Evolutionary conservation across 371 early-diverging fungal genomes (phyloP).

Genomic region (Mortierella sp.): DNA sequence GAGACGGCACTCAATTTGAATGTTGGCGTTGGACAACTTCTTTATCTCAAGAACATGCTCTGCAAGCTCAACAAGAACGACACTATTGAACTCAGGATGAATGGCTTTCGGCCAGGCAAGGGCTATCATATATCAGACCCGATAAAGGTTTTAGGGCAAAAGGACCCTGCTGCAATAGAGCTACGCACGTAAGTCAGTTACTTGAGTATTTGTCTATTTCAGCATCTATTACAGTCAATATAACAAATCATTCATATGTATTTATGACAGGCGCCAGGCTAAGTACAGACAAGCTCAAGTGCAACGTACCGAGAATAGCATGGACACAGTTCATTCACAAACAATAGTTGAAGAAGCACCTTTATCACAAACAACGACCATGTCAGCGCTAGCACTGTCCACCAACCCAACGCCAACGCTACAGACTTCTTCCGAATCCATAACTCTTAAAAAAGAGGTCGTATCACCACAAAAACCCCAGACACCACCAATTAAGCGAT

Average conservation of each 20-base stretch:
- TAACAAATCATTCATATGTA: background rate
- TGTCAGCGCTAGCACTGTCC: background rate
- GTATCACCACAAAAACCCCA: background rate
- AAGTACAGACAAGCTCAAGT: background rate
- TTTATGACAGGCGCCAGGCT: background rate
- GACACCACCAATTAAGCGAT: background rate
- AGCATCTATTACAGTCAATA: too few species aligned
- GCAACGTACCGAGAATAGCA: background rate
- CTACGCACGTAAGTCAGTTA: conserved; percentile 16
- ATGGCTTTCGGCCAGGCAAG: conserved; percentile 15
- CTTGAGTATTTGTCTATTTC: background rate
- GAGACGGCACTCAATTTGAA: background rate
- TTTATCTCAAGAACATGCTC: conserved; percentile 31
- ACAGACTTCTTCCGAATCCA: background rate
- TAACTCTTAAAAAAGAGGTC: background rate
- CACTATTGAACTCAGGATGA: conserved; percentile 27
- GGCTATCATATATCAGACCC: conserved; percentile 16
- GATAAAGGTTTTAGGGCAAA: background rate
- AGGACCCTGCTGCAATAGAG: conserved; percentile 6
- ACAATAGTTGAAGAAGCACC: background rate
- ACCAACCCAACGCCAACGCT: background rate
- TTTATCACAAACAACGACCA: background rate
- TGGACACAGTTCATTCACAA: background rate
- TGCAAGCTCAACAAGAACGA: conserved; percentile 16
- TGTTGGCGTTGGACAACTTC: conserved; percentile 13